Percentiles rank a stretch among this genome's conserved stretches.
Conservation (phyloP, 108 stramenopile genomes). For the Phaeodactylum tricornutum region DNA sequence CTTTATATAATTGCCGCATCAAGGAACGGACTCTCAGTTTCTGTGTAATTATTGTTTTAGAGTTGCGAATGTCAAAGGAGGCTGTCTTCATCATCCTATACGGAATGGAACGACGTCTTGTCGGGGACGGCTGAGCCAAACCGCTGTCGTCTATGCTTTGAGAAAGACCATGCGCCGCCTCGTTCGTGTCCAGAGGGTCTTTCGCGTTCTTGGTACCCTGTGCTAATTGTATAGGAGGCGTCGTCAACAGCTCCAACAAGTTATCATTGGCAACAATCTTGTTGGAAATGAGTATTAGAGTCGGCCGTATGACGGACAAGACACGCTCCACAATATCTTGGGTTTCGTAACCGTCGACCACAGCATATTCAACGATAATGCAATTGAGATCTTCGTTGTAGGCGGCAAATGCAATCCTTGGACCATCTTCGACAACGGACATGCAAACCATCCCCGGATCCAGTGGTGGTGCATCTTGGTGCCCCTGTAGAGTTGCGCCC, state of each 20-base stretch:
- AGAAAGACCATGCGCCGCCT: neutral
- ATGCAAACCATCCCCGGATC: slow-evolving; percentile 24
- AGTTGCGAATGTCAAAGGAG: slow-evolving; percentile 53
- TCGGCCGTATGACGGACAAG: slow-evolving; percentile 38
- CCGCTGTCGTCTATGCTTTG: too few species aligned
- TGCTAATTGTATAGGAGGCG: slow-evolving; percentile 4
- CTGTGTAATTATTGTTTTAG: slow-evolving; percentile 53
- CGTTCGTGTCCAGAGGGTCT: neutral
- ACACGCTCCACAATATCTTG: slow-evolving; percentile 45
- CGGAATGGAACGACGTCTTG: slow-evolving; percentile 28
- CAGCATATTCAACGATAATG: slow-evolving; percentile 48
- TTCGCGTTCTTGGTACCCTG: neutral
- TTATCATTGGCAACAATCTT: slow-evolving; percentile 23
- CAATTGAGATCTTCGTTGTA: slow-evolving; percentile 67
- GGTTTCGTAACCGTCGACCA: slow-evolving; percentile 34
- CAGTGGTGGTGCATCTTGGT: neutral
- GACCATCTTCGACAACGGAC: slow-evolving; percentile 51
- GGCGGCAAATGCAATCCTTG: slow-evolving; percentile 61
- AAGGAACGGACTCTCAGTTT: slow-evolving; percentile 62
- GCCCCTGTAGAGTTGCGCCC: too few species aligned
- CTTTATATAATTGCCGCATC: slow-evolving; percentile 14
- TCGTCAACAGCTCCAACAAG: slow-evolving; percentile 23
- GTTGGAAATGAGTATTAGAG: slow-evolving; percentile 46
- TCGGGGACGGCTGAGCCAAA: too few species aligned
- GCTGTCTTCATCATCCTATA: slow-evolving; percentile 69